Evolutionary conservation across 176 grass and related monocot species (phyloP), one percentile per base, ranked within the genome.

Genomic region (Triticum timopheevii): DNA sequence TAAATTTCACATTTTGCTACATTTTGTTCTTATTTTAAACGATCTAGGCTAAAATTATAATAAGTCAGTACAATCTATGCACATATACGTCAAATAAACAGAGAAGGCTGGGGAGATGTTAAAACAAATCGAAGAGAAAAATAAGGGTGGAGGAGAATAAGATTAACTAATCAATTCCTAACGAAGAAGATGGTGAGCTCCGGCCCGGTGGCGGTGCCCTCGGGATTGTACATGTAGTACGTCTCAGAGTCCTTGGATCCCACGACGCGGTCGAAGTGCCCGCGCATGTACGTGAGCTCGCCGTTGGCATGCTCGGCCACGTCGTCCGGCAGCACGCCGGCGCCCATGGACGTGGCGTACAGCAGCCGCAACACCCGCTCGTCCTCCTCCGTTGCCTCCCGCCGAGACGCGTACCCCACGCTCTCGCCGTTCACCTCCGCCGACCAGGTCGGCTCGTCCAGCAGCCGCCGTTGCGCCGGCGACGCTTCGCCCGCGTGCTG

Each of bases 111-210:
- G 69, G 68, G 28, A 22, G 61, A 50, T 24, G 27, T 5, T 12
- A n/a, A 77, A 50, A 88, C 49, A 70, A 45, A 34, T 11, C 61
- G 42, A 61, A 64, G 17, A 40, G 13, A 80, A 42, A 83, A 4
- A 73, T 44, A 33, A 83, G 24, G 81, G 11, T 25, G 67, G 20
- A 61, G 23, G 35, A 23, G 52, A 73, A 8, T 5, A 44, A 13
- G 65, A 40, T 31, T 15, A 74, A 45, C 54, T 62, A 75, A 76
- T 83, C 80, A 97, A 52, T 81, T 97, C 75, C 94, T 94, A 89
- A 94, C 86, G 73, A 97, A 97, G 88, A 97, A 95, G 70, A 97
- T 84, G 78, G 92, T 97, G 82, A 95, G 92, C 81, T 95, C 95
- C 40, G 92, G 84, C 1, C 90, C 90, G n/a, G 79, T 73, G 62